phyloP scores from a whole-genome alignment of 768 basidiomycete genomes.

The Neoboletus subvelutipes region DNA sequence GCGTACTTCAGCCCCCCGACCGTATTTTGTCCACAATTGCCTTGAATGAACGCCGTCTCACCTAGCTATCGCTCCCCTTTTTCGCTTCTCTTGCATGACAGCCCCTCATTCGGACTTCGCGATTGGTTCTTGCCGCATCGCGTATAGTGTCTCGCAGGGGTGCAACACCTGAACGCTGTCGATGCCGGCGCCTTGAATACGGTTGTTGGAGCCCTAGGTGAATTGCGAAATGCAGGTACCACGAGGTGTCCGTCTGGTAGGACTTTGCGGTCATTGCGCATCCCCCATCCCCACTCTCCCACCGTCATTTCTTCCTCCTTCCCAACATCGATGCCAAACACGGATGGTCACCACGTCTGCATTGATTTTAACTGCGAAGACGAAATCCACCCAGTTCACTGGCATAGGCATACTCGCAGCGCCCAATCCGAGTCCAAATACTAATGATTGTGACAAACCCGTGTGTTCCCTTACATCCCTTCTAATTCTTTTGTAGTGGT shows the following conservation, averaged over 20 bases:
- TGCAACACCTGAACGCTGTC: background rate
- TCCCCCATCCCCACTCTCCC: background rate
- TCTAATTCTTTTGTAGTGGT: too few species aligned
- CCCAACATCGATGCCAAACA: background rate
- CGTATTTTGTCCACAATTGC: background rate
- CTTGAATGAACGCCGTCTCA: too few species aligned
- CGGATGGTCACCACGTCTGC: background rate
- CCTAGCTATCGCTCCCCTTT: too few species aligned
- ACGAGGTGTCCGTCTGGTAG: background rate
- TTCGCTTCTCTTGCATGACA: too few species aligned
- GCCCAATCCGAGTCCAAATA: background rate
- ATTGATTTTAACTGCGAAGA: constrained; percentile 60
- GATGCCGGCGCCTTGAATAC: background rate
- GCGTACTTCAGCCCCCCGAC: background rate
- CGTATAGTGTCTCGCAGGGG: too few species aligned
- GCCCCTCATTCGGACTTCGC: background rate
- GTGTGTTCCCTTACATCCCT: background rate
- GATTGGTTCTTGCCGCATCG: background rate
- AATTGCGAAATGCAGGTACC: background rate
- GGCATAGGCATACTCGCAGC: too few species aligned
- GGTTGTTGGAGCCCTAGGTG: too few species aligned
- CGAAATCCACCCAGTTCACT: constrained; percentile 57
- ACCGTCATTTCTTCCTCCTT: too few species aligned
- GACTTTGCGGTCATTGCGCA: background rate
- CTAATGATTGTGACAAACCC: too few species aligned